Conservation (phyloP, 2,329 filamentous ascomycete species). For the Ceratocystis papillata region DNA sequence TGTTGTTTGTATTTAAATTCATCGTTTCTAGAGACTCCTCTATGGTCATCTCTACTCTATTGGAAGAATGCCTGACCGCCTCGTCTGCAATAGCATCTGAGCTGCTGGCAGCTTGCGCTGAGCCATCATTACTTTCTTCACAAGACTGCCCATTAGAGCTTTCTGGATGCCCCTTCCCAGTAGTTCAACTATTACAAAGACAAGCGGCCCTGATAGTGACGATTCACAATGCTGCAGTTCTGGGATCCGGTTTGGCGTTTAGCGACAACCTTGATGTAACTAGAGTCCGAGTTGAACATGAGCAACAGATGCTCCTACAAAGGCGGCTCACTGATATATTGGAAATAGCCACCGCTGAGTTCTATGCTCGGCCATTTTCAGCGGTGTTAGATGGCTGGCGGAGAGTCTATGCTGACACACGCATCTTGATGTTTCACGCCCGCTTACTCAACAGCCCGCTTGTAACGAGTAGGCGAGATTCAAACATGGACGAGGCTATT, state of each 20-base stretch:
- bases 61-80: constrained; percentile 8
- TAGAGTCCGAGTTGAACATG: not conserved
- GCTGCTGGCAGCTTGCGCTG: constrained; percentile 6
- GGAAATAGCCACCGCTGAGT: constrained; percentile 20
- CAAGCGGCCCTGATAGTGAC: constrained; percentile 8
- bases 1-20: not conserved
- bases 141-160: constrained; percentile 15
- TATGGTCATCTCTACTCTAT: not conserved
- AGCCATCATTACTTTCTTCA: constrained; percentile 14
- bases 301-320: not conserved
- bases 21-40: too few species aligned
- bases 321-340: constrained; percentile 20
- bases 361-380: constrained; percentile 22
- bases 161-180: constrained; percentile 18
- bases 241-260: not conserved
- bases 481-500: not conserved
- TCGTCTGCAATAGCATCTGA: constrained; percentile 16
- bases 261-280: not conserved
- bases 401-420: constrained; percentile 59
- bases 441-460: constrained; percentile 26
- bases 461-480: not conserved
- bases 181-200: constrained; percentile 19
- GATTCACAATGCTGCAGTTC: not conserved
- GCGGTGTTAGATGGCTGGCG: constrained; percentile 55
- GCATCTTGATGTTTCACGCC: constrained; percentile 49